Evolutionary conservation across 345 rosid genomes (phyloP).

Genomic region (Citrus reticulata): DNA sequence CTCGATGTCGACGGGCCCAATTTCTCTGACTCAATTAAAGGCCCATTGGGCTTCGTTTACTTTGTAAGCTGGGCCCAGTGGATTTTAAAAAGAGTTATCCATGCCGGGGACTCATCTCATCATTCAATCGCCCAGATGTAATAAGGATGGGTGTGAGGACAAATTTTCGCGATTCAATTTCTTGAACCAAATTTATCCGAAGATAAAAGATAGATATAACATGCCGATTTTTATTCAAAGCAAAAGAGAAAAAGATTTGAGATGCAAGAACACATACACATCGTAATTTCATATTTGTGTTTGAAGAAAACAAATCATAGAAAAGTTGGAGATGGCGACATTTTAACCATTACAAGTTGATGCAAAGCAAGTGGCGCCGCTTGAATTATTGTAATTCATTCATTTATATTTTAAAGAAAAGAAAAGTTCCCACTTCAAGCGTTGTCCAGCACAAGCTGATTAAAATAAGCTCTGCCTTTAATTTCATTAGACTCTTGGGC

Average conservation of each 20-base stretch:
- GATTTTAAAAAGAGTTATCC: background rate
- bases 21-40: too few species aligned
- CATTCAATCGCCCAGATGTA: conserved; percentile 6
- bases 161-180: conserved; percentile 1
- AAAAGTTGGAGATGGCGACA: conserved; percentile 13
- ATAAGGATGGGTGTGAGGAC: conserved; percentile 4
- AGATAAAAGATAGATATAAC: background rate
- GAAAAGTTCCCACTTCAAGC: background rate
- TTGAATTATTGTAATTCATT: conserved; percentile 23
- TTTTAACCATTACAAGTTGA: conserved; percentile 11
- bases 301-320: background rate
- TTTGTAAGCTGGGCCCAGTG: background rate
- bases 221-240: background rate
- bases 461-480: background rate
- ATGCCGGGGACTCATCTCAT: conserved; percentile 4
- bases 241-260: too few species aligned
- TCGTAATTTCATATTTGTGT: background rate
- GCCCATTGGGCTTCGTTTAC: background rate
- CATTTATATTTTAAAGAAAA: background rate
- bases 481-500: conserved; percentile 3
- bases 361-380: conserved; percentile 30
- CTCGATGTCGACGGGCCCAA: background rate
- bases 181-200: background rate
- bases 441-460: conserved; percentile 1
- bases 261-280: background rate